Percentiles rank a stretch among this genome's conserved stretches.
Evolutionary conservation across 148 eudicot genomes (phyloP).

Genomic region (Diospyros kaki): DNA sequence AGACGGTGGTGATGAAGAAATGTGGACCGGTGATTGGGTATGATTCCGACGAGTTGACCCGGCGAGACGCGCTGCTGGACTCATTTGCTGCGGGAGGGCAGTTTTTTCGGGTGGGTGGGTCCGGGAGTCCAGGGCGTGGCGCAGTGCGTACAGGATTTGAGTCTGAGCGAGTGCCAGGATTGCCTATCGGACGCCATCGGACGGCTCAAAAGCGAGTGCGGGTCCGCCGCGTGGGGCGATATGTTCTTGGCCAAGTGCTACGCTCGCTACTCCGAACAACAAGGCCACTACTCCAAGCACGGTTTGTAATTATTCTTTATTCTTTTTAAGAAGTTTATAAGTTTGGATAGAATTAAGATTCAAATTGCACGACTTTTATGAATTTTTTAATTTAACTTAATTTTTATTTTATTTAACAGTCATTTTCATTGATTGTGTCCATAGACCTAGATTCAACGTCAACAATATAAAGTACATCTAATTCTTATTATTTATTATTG

Average conservation of each 20-base stretch:
- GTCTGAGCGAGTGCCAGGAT: slow-evolving; percentile 42
- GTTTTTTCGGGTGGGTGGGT: slow-evolving; percentile 32
- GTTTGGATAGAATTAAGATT: too few species aligned
- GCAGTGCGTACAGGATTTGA: slow-evolving; percentile 48
- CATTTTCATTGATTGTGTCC: too few species aligned
- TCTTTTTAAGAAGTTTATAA: too few species aligned
- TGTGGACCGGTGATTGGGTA: slow-evolving; percentile 34
- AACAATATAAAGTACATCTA: too few species aligned
- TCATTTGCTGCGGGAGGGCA: slow-evolving; percentile 19
- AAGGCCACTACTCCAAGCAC: too few species aligned
- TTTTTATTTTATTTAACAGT: too few species aligned
- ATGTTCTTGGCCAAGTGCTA: slow-evolving; percentile 48
- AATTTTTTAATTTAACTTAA: too few species aligned
- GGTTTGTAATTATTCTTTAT: too few species aligned
- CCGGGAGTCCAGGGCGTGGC: slow-evolving; percentile 40
- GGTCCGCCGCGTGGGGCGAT: slow-evolving; percentile 31
- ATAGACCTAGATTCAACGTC: too few species aligned
- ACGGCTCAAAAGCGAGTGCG: slow-evolving; percentile 38
- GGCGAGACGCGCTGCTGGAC: slow-evolving; percentile 24
- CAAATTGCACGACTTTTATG: too few species aligned
- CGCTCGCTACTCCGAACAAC: slow-evolving; percentile 24
- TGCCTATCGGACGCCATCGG: slow-evolving; percentile 39
- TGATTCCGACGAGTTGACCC: slow-evolving; percentile 21
- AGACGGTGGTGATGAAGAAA: slow-evolving; percentile 27
- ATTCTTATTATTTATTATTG: too few species aligned